Base-by-base conservation (phyloP, 352 stramenopile species). In the Globisporangium nodosum region DNA sequence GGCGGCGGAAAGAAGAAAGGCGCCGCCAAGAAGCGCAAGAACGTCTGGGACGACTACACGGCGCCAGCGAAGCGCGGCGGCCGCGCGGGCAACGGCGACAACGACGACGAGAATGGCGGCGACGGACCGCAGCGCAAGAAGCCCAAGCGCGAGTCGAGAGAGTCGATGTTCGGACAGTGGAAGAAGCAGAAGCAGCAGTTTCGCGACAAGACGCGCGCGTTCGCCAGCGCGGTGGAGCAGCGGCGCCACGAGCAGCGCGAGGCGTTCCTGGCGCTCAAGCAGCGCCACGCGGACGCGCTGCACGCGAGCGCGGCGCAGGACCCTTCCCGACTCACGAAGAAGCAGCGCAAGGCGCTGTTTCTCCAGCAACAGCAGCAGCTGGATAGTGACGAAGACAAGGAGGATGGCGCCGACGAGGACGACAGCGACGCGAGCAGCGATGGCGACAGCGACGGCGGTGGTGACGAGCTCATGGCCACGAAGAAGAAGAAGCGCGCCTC, bases 151-250 rank as follows among this genome's bases (percentile, higher is more conserved):
- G 54, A 30, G 52, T 20, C 30, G 27, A 51, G 47, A 33, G 69
- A 71, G 31, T 89, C 80, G 30, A 90, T 92, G 83, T 83, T 91
- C 53, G 61, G 66, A 2, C 83, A 92, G 64, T 92, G 83, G 83
- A 87, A 90, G 55, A 54, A 81, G 31, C 70, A 77, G 21, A 90
- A 88, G 66, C 63, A 79, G 46, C n/a, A 55, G 21, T 58, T 78
- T 39, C 68, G 66, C 24, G 54, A 46, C 13, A 82, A 88, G 71
- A 53, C 73, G 48, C 64, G 68, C 16, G 52, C 73, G 52, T 87
- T 90, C 56, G 47, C 69, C 37, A 65, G 58, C 27, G 74, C 69
- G 2, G 63, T 81, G 27, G 71, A 74, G 15, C 57, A 76, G 3
- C 85, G 77, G 66, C 89, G 90, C 59, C 56, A 56, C 5, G 58